phyloP scores from a whole-genome alignment of 2,329 filamentous ascomycete genomes.

The Calonectria naviculata region DNA sequence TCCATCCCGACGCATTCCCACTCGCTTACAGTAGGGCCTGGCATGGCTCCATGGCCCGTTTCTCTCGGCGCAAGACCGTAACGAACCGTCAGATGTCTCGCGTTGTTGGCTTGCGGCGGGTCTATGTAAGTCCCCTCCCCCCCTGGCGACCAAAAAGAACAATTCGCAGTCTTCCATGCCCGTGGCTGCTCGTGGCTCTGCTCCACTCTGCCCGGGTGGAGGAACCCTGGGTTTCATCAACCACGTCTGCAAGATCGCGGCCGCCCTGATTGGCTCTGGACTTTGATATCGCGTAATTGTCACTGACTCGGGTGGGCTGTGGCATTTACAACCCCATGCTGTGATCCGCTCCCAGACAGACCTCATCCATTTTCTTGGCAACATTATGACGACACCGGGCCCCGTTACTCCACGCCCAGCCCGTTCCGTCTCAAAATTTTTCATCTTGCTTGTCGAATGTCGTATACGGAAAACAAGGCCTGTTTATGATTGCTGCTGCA shows the following conservation, averaged over 20 bases:
- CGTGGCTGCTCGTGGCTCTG: not conserved
- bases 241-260: not conserved
- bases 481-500: not conserved
- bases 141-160: not conserved
- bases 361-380: not conserved
- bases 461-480: not conserved
- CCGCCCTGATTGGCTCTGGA: not conserved
- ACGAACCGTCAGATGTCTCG: constrained; percentile 4
- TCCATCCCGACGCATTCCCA: not conserved
- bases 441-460: not conserved
- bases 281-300: constrained; percentile 6
- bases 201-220: not conserved
- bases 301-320: not conserved
- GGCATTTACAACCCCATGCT: not conserved
- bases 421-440: not conserved
- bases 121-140: not conserved
- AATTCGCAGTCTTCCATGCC: constrained; percentile 7
- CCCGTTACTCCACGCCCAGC: not conserved
- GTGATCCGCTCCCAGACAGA: not conserved
- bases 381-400: not conserved
- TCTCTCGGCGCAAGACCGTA: not conserved
- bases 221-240: not conserved
- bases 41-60: not conserved
- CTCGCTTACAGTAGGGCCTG: not conserved
- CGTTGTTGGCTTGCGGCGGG: not conserved